phyloP scores from a whole-genome alignment of 2,329 filamentous ascomycete genomes.

The Purpureocillium lavendulum region DNA sequence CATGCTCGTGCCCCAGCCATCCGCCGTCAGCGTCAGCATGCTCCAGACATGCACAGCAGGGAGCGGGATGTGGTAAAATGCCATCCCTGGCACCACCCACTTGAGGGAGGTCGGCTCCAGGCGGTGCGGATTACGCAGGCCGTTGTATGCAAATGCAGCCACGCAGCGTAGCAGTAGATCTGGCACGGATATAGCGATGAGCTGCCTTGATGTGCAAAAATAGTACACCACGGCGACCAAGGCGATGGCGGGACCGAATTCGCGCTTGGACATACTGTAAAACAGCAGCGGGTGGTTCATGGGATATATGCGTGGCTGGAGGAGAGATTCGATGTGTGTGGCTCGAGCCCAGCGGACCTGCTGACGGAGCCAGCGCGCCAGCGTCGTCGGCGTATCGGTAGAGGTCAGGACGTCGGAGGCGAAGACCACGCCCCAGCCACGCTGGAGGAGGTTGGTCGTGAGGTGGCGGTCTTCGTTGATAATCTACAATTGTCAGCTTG shows the following conservation, averaged over 20 bases:
- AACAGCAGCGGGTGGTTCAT: constrained; percentile 16
- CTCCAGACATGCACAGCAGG: constrained; percentile 16
- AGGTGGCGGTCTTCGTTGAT: constrained; percentile 17
- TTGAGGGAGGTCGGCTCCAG: constrained; percentile 7
- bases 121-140: constrained; percentile 14
- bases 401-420: constrained; percentile 15
- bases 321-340: constrained; percentile 15
- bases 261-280: constrained; percentile 13
- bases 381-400: constrained; percentile 14
- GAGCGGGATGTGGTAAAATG: constrained; percentile 15
- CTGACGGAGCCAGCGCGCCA: constrained; percentile 15
- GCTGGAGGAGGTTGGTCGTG: constrained; percentile 15
- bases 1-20: constrained; percentile 17
- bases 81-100: constrained; percentile 14
- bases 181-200: constrained; percentile 9
- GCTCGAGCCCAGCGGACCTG: constrained; percentile 16
- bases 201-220: constrained; percentile 10
- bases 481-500: constrained; percentile 7
- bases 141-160: constrained; percentile 10
- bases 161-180: constrained; percentile 10
- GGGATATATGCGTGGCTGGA: constrained; percentile 14
- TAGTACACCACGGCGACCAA: constrained; percentile 12
- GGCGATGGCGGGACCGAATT: constrained; percentile 12
- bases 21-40: constrained; percentile 13
- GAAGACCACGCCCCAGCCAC: constrained; percentile 18